phyloP scores from a whole-genome alignment of 1,284 basidiomycete genomes.

The Schizophyllum amplum region DNA sequence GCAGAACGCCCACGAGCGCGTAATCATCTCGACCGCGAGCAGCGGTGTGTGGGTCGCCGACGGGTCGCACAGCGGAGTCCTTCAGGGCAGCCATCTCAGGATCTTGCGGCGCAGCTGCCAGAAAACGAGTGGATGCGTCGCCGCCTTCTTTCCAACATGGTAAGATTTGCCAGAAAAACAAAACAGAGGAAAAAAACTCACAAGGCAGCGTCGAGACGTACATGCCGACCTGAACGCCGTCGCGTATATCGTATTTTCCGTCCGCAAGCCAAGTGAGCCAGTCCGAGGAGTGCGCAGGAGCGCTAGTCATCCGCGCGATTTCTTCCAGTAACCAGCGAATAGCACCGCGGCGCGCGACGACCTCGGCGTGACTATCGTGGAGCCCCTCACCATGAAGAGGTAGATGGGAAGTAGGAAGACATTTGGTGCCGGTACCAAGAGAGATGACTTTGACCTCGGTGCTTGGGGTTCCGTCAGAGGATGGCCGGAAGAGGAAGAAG shows the following conservation, averaged over 20 bases:
- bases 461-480: too few relatives aligned
- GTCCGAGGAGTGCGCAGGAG: slow-evolving; percentile 19
- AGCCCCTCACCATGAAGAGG: slow-evolving; percentile 72
- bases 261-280: slow-evolving; percentile 35
- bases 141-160: slow-evolving; percentile 55
- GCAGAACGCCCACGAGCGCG: slow-evolving; percentile 60
- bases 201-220: slow-evolving; percentile 92
- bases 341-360: slow-evolving; percentile 76
- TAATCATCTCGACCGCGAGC: slow-evolving; percentile 79
- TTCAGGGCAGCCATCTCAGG: slow-evolving; percentile 62
- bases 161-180: too few relatives aligned
- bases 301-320: slow-evolving; percentile 29
- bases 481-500: neutral
- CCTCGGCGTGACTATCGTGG: slow-evolving; percentile 89
- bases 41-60: slow-evolving; percentile 29
- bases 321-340: slow-evolving; percentile 79
- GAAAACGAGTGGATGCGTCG: slow-evolving; percentile 78
- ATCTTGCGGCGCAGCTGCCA: slow-evolving; percentile 61
- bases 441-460: slow-evolving; percentile 46
- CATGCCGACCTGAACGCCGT: slow-evolving; percentile 50
- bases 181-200: slow-evolving; percentile 29
- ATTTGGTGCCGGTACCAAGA: slow-evolving; percentile 83
- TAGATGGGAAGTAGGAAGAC: slow-evolving; percentile 60
- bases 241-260: slow-evolving; percentile 41
- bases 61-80: slow-evolving; percentile 32